Base-by-base conservation (phyloP, 352 stramenopile genomes). In the Globisporangium emineosum region DNA sequence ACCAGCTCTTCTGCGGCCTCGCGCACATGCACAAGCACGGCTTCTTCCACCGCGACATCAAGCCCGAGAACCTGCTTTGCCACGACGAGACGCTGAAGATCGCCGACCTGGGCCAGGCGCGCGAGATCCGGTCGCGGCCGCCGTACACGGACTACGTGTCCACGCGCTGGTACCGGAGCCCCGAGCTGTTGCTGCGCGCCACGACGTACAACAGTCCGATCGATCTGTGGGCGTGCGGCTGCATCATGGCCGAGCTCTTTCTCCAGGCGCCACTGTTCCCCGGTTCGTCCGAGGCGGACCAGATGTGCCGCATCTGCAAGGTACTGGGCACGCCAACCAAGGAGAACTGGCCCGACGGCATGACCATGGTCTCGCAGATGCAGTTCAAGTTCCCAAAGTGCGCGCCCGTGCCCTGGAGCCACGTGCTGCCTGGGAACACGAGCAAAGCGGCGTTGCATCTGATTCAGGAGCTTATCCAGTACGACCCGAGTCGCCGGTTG, bases 231-330 rank as follows among this genome's bases (percentile, higher is more conserved):
- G 83, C 87, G 10, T 91, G 81, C 30, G 86, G 85, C 30, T 95
- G 83, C 56, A 92, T 91, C 58, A 76, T 91, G 68, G 86, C 83
- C n/a, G 87, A 96, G 70, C 78, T 94, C 23, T 86, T 77, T 15
- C 60, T 90, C 10, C 85, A 83, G 43, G 69, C 76, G n/a, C 81
- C 82, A 25, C 64, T 92, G 9, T 96, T 94, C 61, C 76, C 84
- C n/a, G 83, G 97, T 5, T 87, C 76, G 19, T 95, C 77, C 21
- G 97, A 99, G 70, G 88, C 94, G 21, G 97, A 99, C 77, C 92
- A 99, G 74, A 88, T 99, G 29, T 93, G 93, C 68, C 97, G 97
- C 33, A 98, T 98, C 64, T 97, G 86, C 78, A 89, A 83, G 40
- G 78, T 98, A n/a, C 69, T 98, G 23, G 94, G 94, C 7, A 83